Percentiles rank a stretch among this genome's conserved stretches.
Conservation (phyloP, 805 yeast genomes). For the Brettanomyces anomalus region DNA sequence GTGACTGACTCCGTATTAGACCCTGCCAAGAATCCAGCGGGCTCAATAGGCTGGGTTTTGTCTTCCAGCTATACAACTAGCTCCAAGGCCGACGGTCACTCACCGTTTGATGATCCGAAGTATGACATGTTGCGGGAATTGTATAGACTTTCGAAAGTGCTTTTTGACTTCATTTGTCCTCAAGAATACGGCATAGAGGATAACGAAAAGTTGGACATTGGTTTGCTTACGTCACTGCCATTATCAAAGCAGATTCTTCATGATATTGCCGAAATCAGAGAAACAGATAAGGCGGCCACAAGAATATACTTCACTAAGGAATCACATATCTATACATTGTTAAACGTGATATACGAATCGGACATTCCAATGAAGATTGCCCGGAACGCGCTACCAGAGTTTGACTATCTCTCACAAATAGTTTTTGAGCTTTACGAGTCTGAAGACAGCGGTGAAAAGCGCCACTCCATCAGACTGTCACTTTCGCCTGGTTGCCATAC, state of each 20-base stretch:
- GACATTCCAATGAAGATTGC: conserved; percentile 93
- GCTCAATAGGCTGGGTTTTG: conserved; percentile 68
- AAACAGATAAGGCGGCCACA: conserved; percentile 71
- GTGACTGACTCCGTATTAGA: conserved; percentile 34
- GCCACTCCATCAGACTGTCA: conserved; percentile 85
- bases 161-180: conserved; percentile 96
- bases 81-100: conserved; percentile 20
- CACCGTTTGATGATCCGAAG: conserved; percentile 70
- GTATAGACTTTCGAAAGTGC: conserved; percentile 80
- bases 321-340: conserved; percentile 87
- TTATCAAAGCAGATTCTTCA: conserved; percentile 77
- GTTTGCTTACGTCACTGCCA: conserved; percentile 87
- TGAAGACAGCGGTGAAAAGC: conserved; percentile 61
- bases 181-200: conserved; percentile 98
- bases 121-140: conserved; percentile 79
- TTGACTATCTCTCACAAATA: conserved; percentile 91
- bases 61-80: conserved; percentile 23
- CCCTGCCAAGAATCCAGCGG: conserved; percentile 32
- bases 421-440: conserved; percentile 88
- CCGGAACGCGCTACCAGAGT: conserved; percentile 90
- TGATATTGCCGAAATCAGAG: conserved; percentile 74
- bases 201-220: conserved; percentile 92
- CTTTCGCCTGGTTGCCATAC: conserved; percentile 98
- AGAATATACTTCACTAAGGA: conserved; percentile 94
- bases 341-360: conserved; percentile 86